Conservation (phyloP, 1,284 basidiomycete species). For the Porodaedalea pini region DNA sequence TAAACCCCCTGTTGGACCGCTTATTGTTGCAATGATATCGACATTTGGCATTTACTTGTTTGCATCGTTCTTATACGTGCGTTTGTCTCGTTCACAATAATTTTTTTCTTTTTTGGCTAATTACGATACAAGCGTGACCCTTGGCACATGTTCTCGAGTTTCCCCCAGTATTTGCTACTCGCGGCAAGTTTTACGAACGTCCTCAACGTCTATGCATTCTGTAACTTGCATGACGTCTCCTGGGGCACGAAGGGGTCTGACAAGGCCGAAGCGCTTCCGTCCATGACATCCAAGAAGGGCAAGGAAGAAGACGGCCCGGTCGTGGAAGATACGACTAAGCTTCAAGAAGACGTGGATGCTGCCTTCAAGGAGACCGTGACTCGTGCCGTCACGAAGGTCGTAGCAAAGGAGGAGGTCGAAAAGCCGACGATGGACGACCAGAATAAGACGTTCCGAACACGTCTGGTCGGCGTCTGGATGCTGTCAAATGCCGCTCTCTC, state of each 20-base stretch:
- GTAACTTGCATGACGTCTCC: slow-evolving; percentile 88
- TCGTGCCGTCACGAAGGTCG: slow-evolving; percentile 83
- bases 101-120: background rate
- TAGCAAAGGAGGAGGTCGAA: slow-evolving; percentile 65
- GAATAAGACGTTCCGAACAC: slow-evolving; percentile 93
- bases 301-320: slow-evolving; percentile 74
- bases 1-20: slow-evolving; percentile 72
- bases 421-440: slow-evolving; percentile 88
- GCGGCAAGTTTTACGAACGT: slow-evolving; percentile 93
- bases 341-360: slow-evolving; percentile 88
- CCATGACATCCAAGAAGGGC: slow-evolving; percentile 77
- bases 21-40: slow-evolving; percentile 85
- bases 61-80: slow-evolving; percentile 86
- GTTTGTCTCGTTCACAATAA: slow-evolving; percentile 29
- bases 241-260: slow-evolving; percentile 98
- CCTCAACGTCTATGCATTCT: slow-evolving; percentile 95
- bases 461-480: slow-evolving; percentile 85
- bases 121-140: slow-evolving; percentile 70
- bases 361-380: slow-evolving; percentile 92
- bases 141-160: slow-evolving; percentile 98
- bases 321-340: slow-evolving; percentile 77
- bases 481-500: slow-evolving; percentile 76
- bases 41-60: slow-evolving; percentile 87
- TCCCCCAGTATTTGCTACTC: slow-evolving; percentile 87
- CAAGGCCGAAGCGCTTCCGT: slow-evolving; percentile 91